Percentiles rank a stretch among this genome's conserved stretches.
These are phyloP conservation scores for Morella rubra DNA, from an alignment of 306 rosid genomes.

Conservation along the genomic window DNA sequence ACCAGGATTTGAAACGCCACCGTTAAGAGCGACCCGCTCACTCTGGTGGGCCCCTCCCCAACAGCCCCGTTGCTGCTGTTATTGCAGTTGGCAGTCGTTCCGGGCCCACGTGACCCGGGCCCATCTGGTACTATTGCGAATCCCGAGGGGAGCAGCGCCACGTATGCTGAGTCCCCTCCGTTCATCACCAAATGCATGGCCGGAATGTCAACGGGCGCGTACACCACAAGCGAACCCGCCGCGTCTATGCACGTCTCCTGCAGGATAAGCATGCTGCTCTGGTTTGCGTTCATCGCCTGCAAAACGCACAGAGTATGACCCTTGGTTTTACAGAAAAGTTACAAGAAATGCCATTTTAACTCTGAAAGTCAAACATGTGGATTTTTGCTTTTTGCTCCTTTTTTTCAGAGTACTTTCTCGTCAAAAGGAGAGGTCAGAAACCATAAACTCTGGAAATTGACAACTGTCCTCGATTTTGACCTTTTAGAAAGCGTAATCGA, in stretches of 20 bases:
- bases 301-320: neutral
- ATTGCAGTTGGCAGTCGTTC: neutral
- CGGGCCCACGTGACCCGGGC: conserved; percentile 46
- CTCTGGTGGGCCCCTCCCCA: conserved; percentile 33
- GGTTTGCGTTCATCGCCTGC: conserved; percentile 82
- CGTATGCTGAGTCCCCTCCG: conserved; percentile 96
- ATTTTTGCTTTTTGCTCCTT: neutral
- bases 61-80: conserved; percentile 5
- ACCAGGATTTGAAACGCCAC: conserved; percentile 96
- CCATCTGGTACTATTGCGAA: conserved; percentile 91
- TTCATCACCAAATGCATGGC: conserved; percentile 99
- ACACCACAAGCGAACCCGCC: conserved; percentile 87
- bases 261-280: conserved; percentile 89
- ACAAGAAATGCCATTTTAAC: conserved; percentile 24
- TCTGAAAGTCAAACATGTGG: neutral
- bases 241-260: conserved; percentile 93
- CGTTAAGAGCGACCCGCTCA: conserved; percentile 76
- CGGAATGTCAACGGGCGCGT: conserved; percentile 96
- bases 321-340: neutral
- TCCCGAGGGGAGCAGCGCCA: conserved; percentile 82
- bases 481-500: conserved; percentile 35
- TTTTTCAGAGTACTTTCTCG: neutral
- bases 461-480: conserved; percentile 56
- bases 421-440: conserved; percentile 26
- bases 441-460: conserved; percentile 29